Evolutionary conservation across 2,329 filamentous ascomycete genomes (phyloP).

Genomic region (Xylariaceae sp.): DNA sequence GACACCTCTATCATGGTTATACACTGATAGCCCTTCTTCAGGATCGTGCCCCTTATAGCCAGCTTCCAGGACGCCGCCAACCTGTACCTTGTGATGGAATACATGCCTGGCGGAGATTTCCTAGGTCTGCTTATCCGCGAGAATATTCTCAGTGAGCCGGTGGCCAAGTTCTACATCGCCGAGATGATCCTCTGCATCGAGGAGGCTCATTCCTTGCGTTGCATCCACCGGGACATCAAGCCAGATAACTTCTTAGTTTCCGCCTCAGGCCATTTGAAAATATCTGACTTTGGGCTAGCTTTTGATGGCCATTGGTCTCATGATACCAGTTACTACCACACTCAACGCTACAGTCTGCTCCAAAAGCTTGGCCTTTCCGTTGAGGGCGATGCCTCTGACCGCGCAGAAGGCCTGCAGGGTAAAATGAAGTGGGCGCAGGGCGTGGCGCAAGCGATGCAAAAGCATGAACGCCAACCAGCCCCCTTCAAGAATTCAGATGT

Average conservation of each 20-base stretch:
- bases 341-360: conserved; percentile 74
- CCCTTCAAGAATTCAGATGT: conserved; percentile 16
- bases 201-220: conserved; percentile 80
- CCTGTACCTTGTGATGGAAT: conserved; percentile 95
- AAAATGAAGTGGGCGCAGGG: conserved; percentile 38
- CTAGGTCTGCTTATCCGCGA: conserved; percentile 81
- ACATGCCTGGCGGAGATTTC: conserved; percentile 96
- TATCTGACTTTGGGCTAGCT: conserved; percentile 92
- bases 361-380: conserved; percentile 71
- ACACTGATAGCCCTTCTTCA: conserved; percentile 27
- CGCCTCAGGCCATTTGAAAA: conserved; percentile 83
- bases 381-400: conserved; percentile 69
- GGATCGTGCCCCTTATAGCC: conserved; percentile 80
- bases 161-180: conserved; percentile 82
- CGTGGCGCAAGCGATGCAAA: conserved; percentile 36
- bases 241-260: conserved; percentile 96
- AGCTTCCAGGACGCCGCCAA: conserved; percentile 85
- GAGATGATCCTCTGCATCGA: conserved; percentile 97
- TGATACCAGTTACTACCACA: conserved; percentile 80
- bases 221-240: conserved; percentile 95
- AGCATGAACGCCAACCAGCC: conserved; percentile 37
- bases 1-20: neutral
- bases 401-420: conserved; percentile 33
- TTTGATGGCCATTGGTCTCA: conserved; percentile 96
- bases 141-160: conserved; percentile 72